phyloP scores from a whole-genome alignment of 2,329 filamentous ascomycete genomes.

The Pyricularia sp. region DNA sequence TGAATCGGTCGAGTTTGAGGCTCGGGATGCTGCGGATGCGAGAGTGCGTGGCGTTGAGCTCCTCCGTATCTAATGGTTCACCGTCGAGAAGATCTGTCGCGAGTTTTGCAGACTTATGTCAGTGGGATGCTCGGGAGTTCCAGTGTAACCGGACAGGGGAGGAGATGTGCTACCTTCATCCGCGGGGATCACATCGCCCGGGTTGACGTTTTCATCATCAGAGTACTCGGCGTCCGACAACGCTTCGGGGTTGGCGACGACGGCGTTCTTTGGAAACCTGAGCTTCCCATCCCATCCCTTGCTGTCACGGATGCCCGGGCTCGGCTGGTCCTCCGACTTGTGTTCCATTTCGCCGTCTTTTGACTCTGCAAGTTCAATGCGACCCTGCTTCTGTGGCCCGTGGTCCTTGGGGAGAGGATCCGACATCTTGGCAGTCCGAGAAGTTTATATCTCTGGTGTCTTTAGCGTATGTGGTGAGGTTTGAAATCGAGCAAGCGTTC shows the following conservation, averaged over 20 bases:
- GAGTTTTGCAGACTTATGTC: slow-evolving; percentile 4
- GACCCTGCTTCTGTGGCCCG: not conserved
- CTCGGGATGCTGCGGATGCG: slow-evolving; percentile 70
- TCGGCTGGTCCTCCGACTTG: slow-evolving; percentile 23
- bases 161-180: slow-evolving; percentile 56
- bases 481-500: not conserved
- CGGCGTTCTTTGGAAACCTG: slow-evolving; percentile 59
- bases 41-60: slow-evolving; percentile 85
- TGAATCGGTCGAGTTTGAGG: slow-evolving; percentile 77
- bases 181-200: slow-evolving; percentile 66
- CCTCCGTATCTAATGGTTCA: slow-evolving; percentile 54
- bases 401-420: not conserved
- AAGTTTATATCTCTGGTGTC: not conserved
- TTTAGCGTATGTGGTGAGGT: not conserved
- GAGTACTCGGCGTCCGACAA: slow-evolving; percentile 81
- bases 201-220: slow-evolving; percentile 57
- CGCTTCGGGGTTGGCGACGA: slow-evolving; percentile 69
- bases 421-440: not conserved
- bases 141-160: not conserved
- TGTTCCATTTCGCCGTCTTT: not conserved
- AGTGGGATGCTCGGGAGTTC: not conserved
- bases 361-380: not conserved
- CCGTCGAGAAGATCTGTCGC: slow-evolving; percentile 49
- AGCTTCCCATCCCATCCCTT: slow-evolving; percentile 81
- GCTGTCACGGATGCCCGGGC: slow-evolving; percentile 44